phyloP scores from a whole-genome alignment of 495 filamentous ascomycete species.

The Penicillium cinerascens region DNA sequence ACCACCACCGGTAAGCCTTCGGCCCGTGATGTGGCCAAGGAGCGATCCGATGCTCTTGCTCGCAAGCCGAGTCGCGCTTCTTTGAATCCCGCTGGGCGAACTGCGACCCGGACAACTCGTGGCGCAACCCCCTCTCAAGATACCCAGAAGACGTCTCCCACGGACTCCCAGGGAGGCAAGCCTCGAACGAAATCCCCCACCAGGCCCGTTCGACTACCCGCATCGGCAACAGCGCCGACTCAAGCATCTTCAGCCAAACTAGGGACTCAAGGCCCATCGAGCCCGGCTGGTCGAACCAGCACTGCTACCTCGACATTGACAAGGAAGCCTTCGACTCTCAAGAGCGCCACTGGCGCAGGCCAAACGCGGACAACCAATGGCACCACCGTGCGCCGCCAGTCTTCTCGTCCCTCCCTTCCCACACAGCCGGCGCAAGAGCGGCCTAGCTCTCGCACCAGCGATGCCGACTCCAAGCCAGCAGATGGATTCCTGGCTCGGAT shows the following conservation, averaged over 20 bases:
- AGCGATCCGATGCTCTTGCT: conserved; percentile 25
- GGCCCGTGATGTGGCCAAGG: conserved; percentile 26
- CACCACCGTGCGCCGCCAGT: conserved; percentile 32
- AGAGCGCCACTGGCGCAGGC: conserved; percentile 15
- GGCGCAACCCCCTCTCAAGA: conserved; percentile 35
- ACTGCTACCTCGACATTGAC: conserved; percentile 30
- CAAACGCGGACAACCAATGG: conserved; percentile 20
- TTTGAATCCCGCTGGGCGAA: conserved; percentile 26
- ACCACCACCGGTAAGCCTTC: background rate
- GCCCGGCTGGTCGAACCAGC: conserved; percentile 44
- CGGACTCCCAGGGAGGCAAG: conserved; percentile 37
- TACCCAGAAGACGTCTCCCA: conserved; percentile 21
- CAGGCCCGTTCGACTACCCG: conserved; percentile 56
- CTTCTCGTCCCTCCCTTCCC: conserved; percentile 41
- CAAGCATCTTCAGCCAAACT: conserved; percentile 57
- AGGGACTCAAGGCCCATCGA: conserved; percentile 25
- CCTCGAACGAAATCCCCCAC: conserved; percentile 64
- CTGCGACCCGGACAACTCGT: conserved; percentile 27
- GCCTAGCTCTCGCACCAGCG: conserved; percentile 42
- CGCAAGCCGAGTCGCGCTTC: conserved; percentile 35
- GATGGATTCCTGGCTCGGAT: conserved; percentile 83
- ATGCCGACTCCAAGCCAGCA: conserved; percentile 40
- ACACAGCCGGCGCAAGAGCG: conserved; percentile 33
- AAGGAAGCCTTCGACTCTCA: conserved; percentile 45
- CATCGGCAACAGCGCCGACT: conserved; percentile 60